phyloP scores from a whole-genome alignment of 108 stramenopile species.

The Nannochloropsis salina region DNA sequence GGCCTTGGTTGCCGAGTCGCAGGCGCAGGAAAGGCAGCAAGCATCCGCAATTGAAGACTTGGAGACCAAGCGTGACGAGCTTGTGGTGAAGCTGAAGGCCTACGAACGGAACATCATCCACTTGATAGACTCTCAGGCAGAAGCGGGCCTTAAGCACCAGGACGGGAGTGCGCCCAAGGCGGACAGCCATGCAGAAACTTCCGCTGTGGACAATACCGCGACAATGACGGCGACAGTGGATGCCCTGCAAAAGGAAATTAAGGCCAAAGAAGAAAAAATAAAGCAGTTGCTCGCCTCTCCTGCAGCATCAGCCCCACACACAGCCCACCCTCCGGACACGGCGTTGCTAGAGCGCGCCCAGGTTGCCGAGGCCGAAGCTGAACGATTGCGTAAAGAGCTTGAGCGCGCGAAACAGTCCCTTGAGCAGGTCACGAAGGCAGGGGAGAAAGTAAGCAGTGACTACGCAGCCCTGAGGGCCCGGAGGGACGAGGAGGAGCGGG shows the following conservation, averaged over 20 bases:
- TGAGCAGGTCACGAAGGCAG: neutral
- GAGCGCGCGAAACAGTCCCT: neutral
- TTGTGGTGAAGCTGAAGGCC: constrained; percentile 39
- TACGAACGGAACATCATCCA: constrained; percentile 36
- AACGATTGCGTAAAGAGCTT: neutral
- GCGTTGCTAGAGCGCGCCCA: neutral
- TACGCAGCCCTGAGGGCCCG: neutral
- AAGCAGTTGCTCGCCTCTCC: neutral
- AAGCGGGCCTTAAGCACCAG: neutral
- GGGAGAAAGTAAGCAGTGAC: constrained; percentile 13
- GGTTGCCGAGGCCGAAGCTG: constrained; percentile 22
- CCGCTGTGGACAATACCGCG: neutral
- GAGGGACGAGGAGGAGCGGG: neutral
- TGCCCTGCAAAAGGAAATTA: constrained; percentile 24
- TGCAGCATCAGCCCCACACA: neutral
- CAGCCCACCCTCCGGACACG: neutral
- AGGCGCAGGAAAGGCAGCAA: constrained; percentile 28
- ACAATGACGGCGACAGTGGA: neutral
- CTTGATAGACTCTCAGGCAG: neutral
- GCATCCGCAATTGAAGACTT: constrained; percentile 25
- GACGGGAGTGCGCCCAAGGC: neutral
- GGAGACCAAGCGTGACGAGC: constrained; percentile 41
- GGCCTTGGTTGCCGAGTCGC: constrained; percentile 32
- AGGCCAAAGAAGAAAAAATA: constrained; percentile 18
- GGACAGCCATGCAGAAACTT: neutral